phyloP scores from a whole-genome alignment of 768 basidiomycete species.

The Lentinula aciculospora region DNA sequence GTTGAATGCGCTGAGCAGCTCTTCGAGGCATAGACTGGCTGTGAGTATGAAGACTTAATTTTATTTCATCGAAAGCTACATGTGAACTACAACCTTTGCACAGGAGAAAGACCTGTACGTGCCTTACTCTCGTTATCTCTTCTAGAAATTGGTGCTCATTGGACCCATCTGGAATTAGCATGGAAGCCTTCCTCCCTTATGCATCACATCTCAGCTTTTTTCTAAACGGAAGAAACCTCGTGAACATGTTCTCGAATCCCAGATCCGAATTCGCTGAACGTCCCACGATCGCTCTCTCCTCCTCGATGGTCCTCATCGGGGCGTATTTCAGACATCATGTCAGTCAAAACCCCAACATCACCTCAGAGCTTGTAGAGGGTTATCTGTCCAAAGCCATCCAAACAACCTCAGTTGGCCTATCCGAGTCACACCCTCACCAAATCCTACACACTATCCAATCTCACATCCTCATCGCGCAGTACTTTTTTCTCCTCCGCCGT shows the following conservation, averaged over 20 bases:
- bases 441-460: constrained; percentile 27
- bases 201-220: constrained; percentile 29
- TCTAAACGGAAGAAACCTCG: constrained; percentile 29
- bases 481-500: constrained; percentile 34
- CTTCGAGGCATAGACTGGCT: too few species aligned
- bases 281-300: constrained; percentile 23
- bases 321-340: constrained; percentile 11
- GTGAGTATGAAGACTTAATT: too few species aligned
- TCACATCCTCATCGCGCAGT: constrained; percentile 34
- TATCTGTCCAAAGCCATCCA: constrained; percentile 24
- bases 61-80: too few species aligned
- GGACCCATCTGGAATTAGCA: too few species aligned
- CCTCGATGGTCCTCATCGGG: constrained; percentile 22
- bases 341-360: not conserved
- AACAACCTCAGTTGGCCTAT: constrained; percentile 18
- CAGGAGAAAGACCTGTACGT: not conserved
- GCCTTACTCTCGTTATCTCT: not conserved
- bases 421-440: constrained; percentile 21
- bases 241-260: constrained; percentile 33
- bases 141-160: too few species aligned
- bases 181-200: constrained; percentile 3
- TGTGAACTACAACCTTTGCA: too few species aligned
- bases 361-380: not conserved
- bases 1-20: not conserved
- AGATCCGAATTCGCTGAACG: constrained; percentile 10